Base-by-base conservation (phyloP, 2,329 filamentous ascomycete species). In the Cercospora sp. region DNA sequence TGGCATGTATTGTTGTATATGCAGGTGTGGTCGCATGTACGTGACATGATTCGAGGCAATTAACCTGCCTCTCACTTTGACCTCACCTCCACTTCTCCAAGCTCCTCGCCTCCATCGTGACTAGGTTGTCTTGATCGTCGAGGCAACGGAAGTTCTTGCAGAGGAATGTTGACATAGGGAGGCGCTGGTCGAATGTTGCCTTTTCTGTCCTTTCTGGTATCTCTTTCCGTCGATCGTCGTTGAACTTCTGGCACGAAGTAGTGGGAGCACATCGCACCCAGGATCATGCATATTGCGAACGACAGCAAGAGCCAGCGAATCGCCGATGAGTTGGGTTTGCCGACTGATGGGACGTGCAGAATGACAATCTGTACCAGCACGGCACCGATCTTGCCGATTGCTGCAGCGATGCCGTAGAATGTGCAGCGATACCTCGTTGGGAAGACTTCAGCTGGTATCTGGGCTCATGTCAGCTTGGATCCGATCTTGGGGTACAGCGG, bases 391-490 rank as follows among this genome's bases (percentile, higher is more conserved):
- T 87, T 87, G 3, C 85, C 85, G 1, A 80, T 74, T 0, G 80
- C 85, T n/a, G 85, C 85, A 30, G 82, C 81, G 68, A 87, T 81
- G 20, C 85, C 85, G 72, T 87, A 84, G 68, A 82, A 84, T 1
- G 83, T 84, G 63, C 81, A 84, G 18, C 85, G 81, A 72, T 86
- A 87, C 18, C 83, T 79, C 0, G 85, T 87, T 3, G 85, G 85
- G 69, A 87, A 87, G 62, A 86, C 80, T 69, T 87, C 85, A 12
- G 84, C 84, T n/a, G 85, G 83, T 42, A 87, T 83, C 67, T 69
- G 18, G 18, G n/a, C 23, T 10, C 72, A 83, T 57, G n/a, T 81
- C 66, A 80, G 80, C 6, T 3, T 16, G 23, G 78, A 58, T 30
- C 20, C 20, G 31, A 48, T 26, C 10, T 64, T 1, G 16, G 7